A percentile compares a stretch with the other conserved stretches of the same genome.
These are phyloP conservation scores for Bjerkandera adusta DNA, from an alignment of 1,284 basidiomycete species.

Conservation along the genomic window DNA sequence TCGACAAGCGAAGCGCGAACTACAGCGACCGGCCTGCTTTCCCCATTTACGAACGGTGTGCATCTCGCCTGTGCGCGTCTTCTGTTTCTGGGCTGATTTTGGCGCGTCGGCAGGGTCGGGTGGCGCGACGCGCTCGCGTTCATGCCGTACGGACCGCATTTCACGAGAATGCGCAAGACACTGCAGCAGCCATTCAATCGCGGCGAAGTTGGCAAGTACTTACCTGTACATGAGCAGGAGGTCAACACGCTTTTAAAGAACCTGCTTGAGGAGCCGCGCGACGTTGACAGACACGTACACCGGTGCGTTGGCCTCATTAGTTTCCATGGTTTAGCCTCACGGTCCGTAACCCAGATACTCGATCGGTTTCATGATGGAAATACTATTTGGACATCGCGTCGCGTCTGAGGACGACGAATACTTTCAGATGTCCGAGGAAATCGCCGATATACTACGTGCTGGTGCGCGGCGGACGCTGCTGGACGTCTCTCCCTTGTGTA, in stretches of 20 bases:
- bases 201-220: conserved; percentile 10
- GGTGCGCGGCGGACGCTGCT: not conserved
- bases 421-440: not conserved
- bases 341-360: not conserved
- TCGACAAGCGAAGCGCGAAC: conserved; percentile 33
- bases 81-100: not conserved
- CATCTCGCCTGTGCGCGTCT: not conserved
- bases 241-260: conserved; percentile 11
- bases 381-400: conserved; percentile 3
- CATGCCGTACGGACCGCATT: conserved; percentile 19
- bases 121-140: conserved; percentile 11
- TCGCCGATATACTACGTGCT: not conserved
- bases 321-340: not conserved
- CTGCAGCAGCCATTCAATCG: conserved; percentile 18
- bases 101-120: conserved; percentile 9
- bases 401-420: conserved; percentile 1
- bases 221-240: conserved; percentile 15
- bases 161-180: conserved; percentile 21
- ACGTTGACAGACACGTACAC: conserved; percentile 13
- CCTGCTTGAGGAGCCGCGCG: conserved; percentile 9
- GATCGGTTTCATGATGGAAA: conserved; percentile 3
- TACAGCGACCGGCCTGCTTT: conserved; percentile 32
- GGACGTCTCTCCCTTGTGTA: conserved; percentile 2
- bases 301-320: conserved; percentile 5
- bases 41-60: conserved; percentile 20